These are phyloP conservation scores for Stropharia rugosoannulata DNA, from an alignment of 768 basidiomycete genomes.

Conservation along the genomic window DNA sequence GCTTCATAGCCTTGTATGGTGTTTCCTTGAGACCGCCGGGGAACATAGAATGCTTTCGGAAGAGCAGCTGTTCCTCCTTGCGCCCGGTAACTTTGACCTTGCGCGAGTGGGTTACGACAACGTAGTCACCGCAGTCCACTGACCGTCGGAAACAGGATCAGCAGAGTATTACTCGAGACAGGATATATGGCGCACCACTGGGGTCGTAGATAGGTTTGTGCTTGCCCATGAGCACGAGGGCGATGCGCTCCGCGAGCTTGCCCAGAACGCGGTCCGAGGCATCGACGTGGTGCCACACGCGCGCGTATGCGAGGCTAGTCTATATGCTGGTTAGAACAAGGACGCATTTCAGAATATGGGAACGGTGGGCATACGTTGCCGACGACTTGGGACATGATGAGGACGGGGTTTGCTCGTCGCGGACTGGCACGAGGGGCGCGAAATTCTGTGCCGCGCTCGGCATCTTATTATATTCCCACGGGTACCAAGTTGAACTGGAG, in stretches of 20 bases:
- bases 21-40: slow-evolving; percentile 94
- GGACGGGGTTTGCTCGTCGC: slow-evolving; percentile 9
- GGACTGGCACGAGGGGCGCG: neutral
- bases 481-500: neutral
- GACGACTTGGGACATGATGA: slow-evolving; percentile 73
- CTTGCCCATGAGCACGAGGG: slow-evolving; percentile 97
- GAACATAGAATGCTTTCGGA: slow-evolving; percentile 88
- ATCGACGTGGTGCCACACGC: slow-evolving; percentile 95
- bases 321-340: slow-evolving; percentile 28
- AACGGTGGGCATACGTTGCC: slow-evolving; percentile 61
- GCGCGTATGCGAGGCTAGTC: slow-evolving; percentile 95
- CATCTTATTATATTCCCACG: slow-evolving; percentile 14
- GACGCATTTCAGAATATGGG: neutral
- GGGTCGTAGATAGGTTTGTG: slow-evolving; percentile 98
- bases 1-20: slow-evolving; percentile 81
- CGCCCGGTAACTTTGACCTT: slow-evolving; percentile 85
- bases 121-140: slow-evolving; percentile 99
- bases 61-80: slow-evolving; percentile 85
- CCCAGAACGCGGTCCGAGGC: slow-evolving; percentile 90
- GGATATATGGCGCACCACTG: slow-evolving; percentile 52
- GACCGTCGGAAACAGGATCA: neutral
- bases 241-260: slow-evolving; percentile 92
- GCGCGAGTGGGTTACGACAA: slow-evolving; percentile 89
- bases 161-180: neutral
- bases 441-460: neutral